Conservation (phyloP, 805 yeast genomes). For the Blastobotrys terrestris region DNA sequence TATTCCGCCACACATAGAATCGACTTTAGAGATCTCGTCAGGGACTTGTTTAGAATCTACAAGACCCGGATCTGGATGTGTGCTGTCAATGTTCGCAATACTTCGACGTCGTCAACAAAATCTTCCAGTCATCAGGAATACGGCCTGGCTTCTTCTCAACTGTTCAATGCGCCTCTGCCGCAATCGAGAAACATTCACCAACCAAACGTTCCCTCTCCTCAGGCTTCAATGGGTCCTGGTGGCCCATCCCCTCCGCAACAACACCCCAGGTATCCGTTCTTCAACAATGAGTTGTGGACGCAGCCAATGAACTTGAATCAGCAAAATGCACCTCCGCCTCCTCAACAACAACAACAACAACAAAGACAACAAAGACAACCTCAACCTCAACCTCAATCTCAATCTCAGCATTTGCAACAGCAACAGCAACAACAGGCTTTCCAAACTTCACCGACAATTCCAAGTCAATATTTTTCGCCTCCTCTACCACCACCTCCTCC, state of each 20-base stretch:
- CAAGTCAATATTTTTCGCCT: background rate
- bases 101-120: background rate
- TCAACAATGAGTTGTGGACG: constrained; percentile 3
- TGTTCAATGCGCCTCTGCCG: constrained; percentile 10
- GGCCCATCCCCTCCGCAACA: constrained; percentile 3
- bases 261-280: constrained; percentile 1
- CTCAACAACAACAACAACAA: constrained; percentile 7
- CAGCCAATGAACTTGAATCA: constrained; percentile 1
- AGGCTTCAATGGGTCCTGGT: background rate
- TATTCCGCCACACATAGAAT: constrained; percentile 59
- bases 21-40: constrained; percentile 71
- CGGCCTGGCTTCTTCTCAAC: constrained; percentile 1
- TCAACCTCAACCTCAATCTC: background rate
- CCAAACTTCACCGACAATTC: background rate
- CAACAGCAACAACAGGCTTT: background rate
- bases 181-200: constrained; percentile 2
- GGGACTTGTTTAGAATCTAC: constrained; percentile 67
- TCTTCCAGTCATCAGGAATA: constrained; percentile 1
- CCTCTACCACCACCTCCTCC: constrained; percentile 2
- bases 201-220: background rate
- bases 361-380: constrained; percentile 3
- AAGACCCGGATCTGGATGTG: constrained; percentile 88
- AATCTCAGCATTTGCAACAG: background rate
- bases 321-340: background rate
- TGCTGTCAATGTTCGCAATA: constrained; percentile 39